Evolutionary conservation across 306 rosid species (phyloP), one percentile per base, ranked within the genome.

Genomic region (Oxytropis ochrocephala): DNA sequence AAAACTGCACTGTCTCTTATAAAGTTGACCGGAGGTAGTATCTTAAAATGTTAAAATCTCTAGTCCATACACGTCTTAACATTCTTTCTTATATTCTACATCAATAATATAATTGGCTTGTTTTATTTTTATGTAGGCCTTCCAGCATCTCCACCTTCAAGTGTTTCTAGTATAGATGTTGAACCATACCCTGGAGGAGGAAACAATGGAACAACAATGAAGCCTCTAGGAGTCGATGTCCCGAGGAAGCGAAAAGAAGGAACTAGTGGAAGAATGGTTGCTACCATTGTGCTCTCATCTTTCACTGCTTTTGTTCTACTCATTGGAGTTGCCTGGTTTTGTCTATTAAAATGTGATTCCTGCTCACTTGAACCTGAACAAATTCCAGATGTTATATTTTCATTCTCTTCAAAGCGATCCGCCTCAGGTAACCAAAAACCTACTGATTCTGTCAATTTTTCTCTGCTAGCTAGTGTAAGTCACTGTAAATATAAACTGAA

Each of bases 71-170:
- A n/a, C n/a, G 29, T 24, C 29, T 1, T 24, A 24, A 24, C 29
- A 24, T 2, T 24, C 29, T 24, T 24, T 24, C 3, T 24, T 24
- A 24, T 24, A 24, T 24, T 24, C 3, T 24, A 24, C 44, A 39
- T 39, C 8, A 39, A 39, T 39, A 17, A 7, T 17, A 32, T 42
- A 64, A 47, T 75, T 66, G 32, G 53, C 55, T 84, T 12, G 14
- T 50, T 50, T 52, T 70, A 67, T 35, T 49, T 50, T 65, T 64
- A 24, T 58, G 75, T 83, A 91, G 97, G 95, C 43, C 96, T 92
- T 75, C 97, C 97, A 39, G 90, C 95, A 11, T 92, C 96, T 77
- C 96, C 97, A 38, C 96, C 97, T 47, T 59, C 84, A 36, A 78
- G 70, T 83, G 73, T 75, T 78, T 71, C 94, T 14, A 53, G 83